Evolutionary conservation across 2,329 filamentous ascomycete genomes (phyloP), one percentile per base, ranked within the genome.

Genomic region (Hysterium pulicare): DNA sequence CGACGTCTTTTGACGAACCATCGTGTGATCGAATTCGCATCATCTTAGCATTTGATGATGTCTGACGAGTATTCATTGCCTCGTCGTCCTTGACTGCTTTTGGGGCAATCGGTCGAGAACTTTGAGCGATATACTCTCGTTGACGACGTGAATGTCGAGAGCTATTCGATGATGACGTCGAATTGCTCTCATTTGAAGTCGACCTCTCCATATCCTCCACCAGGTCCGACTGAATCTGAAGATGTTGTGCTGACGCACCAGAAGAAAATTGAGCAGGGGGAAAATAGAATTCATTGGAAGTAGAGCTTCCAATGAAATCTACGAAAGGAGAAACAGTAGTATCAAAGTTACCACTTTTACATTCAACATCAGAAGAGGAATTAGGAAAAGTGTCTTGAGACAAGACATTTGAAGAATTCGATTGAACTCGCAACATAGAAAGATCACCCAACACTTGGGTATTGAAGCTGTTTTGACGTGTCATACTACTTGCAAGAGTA

Each of bases 1-100:
- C 76, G 37, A 79, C 75, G 53, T 76, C 71, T 55, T 78, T 78
- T 22, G 74, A 70, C 35, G 73, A 75, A 31, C 76, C 76, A 54
- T 79, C 75, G 40, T 70, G 65, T 10, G 73, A 75, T 45, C 66
- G 68, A 48, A 78, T 74, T 45, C 71, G 71, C 49, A 76, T 63
- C 69, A 78, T 76, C 58, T 71, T 71, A 54, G 67, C 68, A 52
- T 70, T 67, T 32, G 62, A 64, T 52, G 50, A 66, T 47, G 53
- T 39, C 33, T 59, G 59, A 40, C 48, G 46, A 36, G 53, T 53
- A 23, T 17, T 16, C 13, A 26, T 26, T 10, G 16, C 49, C 24
- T 44, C 52, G 33, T 61, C 54, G 48, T 47, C 58, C 38, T 60
- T 56, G 38, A 48, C 43, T 44, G 59, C 56, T 44, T 64, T 78